Evolutionary conservation across 257 asterid species (phyloP).

Genomic region (Coffea eugenioides): DNA sequence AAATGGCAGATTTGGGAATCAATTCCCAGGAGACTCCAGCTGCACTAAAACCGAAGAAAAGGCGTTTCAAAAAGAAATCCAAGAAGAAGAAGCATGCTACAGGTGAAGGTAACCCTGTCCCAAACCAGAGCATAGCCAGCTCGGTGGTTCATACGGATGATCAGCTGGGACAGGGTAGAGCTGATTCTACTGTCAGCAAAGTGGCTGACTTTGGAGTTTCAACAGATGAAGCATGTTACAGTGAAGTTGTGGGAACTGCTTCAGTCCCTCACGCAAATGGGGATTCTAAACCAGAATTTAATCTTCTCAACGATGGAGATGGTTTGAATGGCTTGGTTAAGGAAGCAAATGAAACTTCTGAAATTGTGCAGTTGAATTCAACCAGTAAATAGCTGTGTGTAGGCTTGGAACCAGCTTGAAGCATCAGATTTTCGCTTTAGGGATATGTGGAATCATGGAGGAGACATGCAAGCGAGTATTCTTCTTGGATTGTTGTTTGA

Average conservation of each 20-base stretch:
- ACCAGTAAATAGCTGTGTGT: background rate
- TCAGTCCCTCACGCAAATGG: background rate
- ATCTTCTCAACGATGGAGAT: background rate
- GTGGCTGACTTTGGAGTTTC: slow-evolving; percentile 20
- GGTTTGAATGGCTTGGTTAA: background rate
- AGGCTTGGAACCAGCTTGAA: background rate
- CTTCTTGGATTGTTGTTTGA: too few relatives aligned
- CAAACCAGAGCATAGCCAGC: slow-evolving; percentile 13
- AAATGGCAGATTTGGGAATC: slow-evolving; percentile 46
- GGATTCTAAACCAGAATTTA: background rate
- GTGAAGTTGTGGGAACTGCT: background rate
- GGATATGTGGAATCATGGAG: background rate
- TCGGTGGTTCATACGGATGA: slow-evolving; percentile 25
- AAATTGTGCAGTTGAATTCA: background rate
- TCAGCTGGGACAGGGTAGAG: slow-evolving; percentile 21
- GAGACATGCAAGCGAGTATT: background rate
- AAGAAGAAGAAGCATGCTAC: slow-evolving; percentile 37
- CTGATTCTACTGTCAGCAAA: slow-evolving; percentile 12
- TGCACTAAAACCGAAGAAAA: slow-evolving; percentile 60
- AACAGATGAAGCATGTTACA: background rate
- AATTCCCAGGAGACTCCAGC: slow-evolving; percentile 53
- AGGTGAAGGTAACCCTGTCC: slow-evolving; percentile 17
- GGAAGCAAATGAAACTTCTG: background rate
- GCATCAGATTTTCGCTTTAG: background rate
- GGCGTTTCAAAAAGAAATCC: slow-evolving; percentile 45